Evolutionary conservation across 1,284 basidiomycete genomes (phyloP).

Genomic region (Kwoniella shivajii): DNA sequence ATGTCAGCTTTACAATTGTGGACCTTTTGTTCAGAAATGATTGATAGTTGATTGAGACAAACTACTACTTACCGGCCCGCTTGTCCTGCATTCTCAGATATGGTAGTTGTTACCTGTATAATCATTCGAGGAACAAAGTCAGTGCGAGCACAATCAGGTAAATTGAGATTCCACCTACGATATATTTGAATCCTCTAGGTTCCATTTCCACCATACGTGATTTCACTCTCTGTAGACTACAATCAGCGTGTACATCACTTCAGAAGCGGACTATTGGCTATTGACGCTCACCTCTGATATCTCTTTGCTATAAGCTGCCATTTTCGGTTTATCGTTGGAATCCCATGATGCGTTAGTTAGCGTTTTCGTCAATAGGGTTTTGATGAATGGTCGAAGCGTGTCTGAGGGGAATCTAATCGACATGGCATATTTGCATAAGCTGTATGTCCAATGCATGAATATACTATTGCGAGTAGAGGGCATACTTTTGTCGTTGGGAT

Average conservation of each 20-base stretch:
- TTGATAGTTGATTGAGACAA: too few species aligned
- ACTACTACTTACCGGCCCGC: slow-evolving; percentile 45
- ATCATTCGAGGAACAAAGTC: too few species aligned
- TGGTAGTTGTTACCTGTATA: slow-evolving; percentile 38
- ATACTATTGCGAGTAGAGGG: too few species aligned
- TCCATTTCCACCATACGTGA: slow-evolving; percentile 47
- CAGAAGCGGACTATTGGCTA: too few species aligned
- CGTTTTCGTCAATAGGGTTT: slow-evolving; percentile 30
- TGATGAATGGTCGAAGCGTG: slow-evolving; percentile 38
- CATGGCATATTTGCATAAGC: neutral
- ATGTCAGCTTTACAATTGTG: too few species aligned
- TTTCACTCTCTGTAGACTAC: slow-evolving; percentile 42
- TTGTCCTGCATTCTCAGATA: slow-evolving; percentile 50
- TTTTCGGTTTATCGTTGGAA: slow-evolving; percentile 31
- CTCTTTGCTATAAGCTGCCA: slow-evolving; percentile 41
- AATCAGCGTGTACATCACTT: too few species aligned
- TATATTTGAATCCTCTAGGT: slow-evolving; percentile 50
- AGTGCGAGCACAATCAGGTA: neutral
- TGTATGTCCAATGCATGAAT: neutral
- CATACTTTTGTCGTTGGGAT: slow-evolving; percentile 24
- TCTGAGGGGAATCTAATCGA: slow-evolving; percentile 33
- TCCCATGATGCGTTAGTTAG: slow-evolving; percentile 37
- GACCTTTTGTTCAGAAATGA: too few species aligned
- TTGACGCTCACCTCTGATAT: slow-evolving; percentile 50
- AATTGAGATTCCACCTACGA: slow-evolving; percentile 27